Evolutionary conservation across 306 rosid genomes (phyloP), one percentile per base, ranked within the genome.

Genomic region (Oxytropis ochrocephala): DNA sequence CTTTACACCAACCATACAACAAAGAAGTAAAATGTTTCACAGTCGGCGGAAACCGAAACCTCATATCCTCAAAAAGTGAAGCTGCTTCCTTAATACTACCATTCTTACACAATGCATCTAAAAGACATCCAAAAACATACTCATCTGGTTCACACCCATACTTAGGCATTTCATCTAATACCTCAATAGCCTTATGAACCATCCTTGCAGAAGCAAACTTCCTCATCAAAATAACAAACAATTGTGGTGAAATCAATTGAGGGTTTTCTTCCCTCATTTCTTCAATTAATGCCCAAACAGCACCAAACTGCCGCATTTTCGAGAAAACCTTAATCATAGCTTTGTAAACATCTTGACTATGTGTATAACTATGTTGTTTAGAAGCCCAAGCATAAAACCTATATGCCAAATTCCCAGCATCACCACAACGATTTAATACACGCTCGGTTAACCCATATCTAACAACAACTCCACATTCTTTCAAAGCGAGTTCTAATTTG

Each of bases 1-100:
- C 91, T 58, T 74, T 81, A 66, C 97, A 91, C 96, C 97, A 91
- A 78, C 96, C 97, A 33, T 91, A 85, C 83, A 91, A 78, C 90
- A 91, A 75, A 0, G 94, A 89, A 36, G 96, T 87, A 75, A 91
- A 89, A 82, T 91, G 96, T 70, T 67, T 84, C 42, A 84, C 60
- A 41, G 77, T 82, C 0, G 96, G 90, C 5, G 43, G 67, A 75
- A 89, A 89, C 46, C 78, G 73, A 58, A 72, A 64, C 47, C 90
- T 67, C 88, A 87, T 85, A 62, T 91, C 97, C 75, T 91, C 96
- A 63, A 89, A 91, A 55, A 89, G 67, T 0, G 79, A 77, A 67
- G 94, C 96, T 1, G 94, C 91, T 74, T 91, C 91, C 44, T 84
- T 91, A 16, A 89, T 83, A 33, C 83, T 80, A 6, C 91, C 94